phyloP scores from a whole-genome alignment of 768 basidiomycete genomes.

The Mycena metata region DNA sequence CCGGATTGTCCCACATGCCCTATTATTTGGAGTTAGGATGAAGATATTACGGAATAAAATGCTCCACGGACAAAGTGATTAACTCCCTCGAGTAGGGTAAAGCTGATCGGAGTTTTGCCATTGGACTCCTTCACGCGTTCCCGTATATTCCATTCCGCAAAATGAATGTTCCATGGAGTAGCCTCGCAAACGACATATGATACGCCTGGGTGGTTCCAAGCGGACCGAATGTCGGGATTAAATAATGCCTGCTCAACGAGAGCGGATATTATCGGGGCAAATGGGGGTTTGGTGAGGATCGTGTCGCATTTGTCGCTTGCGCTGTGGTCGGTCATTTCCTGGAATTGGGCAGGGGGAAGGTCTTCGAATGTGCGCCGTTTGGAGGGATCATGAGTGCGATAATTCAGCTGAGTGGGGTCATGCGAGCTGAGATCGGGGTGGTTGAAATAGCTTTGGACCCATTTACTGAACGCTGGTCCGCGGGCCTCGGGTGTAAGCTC shows the following conservation, averaged over 20 bases:
- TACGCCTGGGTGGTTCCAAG: background rate
- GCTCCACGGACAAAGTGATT: slow-evolving; percentile 24
- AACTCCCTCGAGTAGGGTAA: slow-evolving; percentile 3
- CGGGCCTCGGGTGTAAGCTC: slow-evolving; percentile 17
- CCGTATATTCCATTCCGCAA: slow-evolving; percentile 11
- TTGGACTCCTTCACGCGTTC: background rate
- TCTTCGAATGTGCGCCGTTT: slow-evolving; percentile 8
- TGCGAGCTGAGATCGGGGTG: slow-evolving; percentile 21
- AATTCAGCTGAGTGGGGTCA: slow-evolving; percentile 7
- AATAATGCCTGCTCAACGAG: slow-evolving; percentile 1
- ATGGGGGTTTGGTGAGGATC: slow-evolving; percentile 3
- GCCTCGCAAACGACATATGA: background rate
- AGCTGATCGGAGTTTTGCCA: slow-evolving; percentile 6
- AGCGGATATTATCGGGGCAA: background rate
- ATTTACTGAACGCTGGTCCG: slow-evolving; percentile 24
- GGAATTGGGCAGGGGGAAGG: background rate
- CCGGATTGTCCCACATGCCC: background rate
- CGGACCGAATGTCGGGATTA: background rate
- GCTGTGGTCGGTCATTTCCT: background rate
- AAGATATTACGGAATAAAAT: background rate
- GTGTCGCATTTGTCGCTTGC: slow-evolving; percentile 24
- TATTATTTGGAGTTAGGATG: too few species aligned
- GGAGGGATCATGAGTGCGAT: slow-evolving; percentile 8
- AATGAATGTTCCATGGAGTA: background rate
- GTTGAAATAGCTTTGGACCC: slow-evolving; percentile 28